phyloP scores from a whole-genome alignment of 345 rosid genomes.

The Bruguiera parviflora region DNA sequence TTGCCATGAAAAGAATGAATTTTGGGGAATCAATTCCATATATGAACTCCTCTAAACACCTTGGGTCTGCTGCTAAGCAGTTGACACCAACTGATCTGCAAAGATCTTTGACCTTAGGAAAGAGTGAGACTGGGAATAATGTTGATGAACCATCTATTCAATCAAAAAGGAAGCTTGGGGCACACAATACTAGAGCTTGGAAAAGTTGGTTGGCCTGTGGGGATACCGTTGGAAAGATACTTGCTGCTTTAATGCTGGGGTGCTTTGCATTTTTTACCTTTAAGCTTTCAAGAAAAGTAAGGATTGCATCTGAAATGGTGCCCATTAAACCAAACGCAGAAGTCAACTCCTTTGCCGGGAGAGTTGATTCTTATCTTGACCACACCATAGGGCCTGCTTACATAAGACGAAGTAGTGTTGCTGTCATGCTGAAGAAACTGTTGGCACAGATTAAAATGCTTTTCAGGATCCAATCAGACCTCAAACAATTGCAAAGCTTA shows the following conservation, averaged over 20 bases:
- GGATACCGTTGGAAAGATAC: constrained; percentile 42
- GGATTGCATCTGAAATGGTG: constrained; percentile 34
- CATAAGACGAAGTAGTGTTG: constrained; percentile 32
- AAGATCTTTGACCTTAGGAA: constrained; percentile 39
- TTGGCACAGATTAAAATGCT: constrained; percentile 40
- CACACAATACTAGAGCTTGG: constrained; percentile 46
- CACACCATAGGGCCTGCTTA: constrained; percentile 25
- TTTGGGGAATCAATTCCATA: constrained; percentile 38
- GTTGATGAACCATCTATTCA: constrained; percentile 49
- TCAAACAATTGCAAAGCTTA: constrained; percentile 31
- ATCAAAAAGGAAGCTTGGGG: constrained; percentile 56
- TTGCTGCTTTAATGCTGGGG: constrained; percentile 53
- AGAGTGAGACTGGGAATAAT: constrained; percentile 43
- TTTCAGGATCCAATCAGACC: constrained; percentile 35
- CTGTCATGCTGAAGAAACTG: constrained; percentile 45
- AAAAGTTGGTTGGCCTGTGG: constrained; percentile 44
- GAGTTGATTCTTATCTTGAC: constrained; percentile 36
- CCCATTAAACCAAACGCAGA: constrained; percentile 30
- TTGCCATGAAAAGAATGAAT: constrained; percentile 42
- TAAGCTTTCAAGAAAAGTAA: constrained; percentile 40
- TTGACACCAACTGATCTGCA: constrained; percentile 57
- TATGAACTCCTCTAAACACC: constrained; percentile 51
- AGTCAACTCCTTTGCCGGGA: constrained; percentile 36
- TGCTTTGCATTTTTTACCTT: constrained; percentile 49
- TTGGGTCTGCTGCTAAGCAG: constrained; percentile 77